Evolutionary conservation across 495 filamentous ascomycete species (phyloP), one percentile per base, ranked within the genome.

Genomic region (Hypoxylon fragiforme): DNA sequence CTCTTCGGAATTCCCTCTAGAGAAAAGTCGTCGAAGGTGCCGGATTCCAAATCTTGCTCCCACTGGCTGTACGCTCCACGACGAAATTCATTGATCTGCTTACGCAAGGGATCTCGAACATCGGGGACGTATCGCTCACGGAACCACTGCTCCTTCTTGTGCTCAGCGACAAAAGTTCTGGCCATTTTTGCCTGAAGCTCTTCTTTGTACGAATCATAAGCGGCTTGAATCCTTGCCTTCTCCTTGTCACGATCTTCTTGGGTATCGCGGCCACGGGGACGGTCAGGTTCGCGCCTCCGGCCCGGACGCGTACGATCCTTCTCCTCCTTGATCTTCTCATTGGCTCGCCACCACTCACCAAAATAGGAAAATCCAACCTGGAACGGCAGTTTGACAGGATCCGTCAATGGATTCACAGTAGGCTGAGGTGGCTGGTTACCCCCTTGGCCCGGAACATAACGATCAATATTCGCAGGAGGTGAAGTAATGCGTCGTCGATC

Each of bases 321-420:
- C 51, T 95, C 90, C 44, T 95, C 90, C 65, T 91, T 92, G 50
- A 95, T 86, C 19, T 79, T 78, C 66, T 95, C 88, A 62, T 96
- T 91, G 7, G 80, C 73, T 48, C 91, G 78, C 91, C 92, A 97
- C 94, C 94, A 99, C 70, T 97, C 95, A 5, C 90, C 88, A 65
- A 95, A 99, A 71, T 86, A 97, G 18, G 88, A 96, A 73, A 97
- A 97, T 0, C 94, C 92, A 40, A 96, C 94, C 68, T 97, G 92
- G 57, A 87, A 95, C 11, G 96, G 88, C 7, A 97, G 77, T 41
- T 81, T 87, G 44, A 91, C 76, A 5, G 94, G 94, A 59, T 97
- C 89, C 12, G 84, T 78, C 26, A 96, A 68, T 2, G 87, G 89
- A 61, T 95, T 95, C 2, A 74, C 73, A 6, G 81, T 72, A n/a